A percentile compares a stretch with the other conserved stretches of the same genome.
These are phyloP conservation scores for Thelonectria olida DNA, from an alignment of 2,329 filamentous ascomycete species.

Conservation along the genomic window DNA sequence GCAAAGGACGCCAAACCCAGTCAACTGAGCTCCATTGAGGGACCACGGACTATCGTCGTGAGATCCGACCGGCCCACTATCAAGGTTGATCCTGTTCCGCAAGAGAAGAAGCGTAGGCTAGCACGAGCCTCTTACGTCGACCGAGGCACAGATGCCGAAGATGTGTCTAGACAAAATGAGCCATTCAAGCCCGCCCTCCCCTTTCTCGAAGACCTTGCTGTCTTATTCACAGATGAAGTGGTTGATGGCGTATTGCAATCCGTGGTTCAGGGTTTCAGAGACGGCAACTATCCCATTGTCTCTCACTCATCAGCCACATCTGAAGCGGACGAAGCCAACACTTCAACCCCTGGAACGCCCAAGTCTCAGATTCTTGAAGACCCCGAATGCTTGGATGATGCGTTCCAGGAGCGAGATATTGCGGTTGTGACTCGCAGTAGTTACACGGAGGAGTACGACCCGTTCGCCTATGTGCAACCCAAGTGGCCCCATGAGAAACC, in stretches of 20 bases:
- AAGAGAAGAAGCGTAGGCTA: constrained; percentile 39
- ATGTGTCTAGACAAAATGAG: constrained; percentile 31
- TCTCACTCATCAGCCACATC: constrained; percentile 34
- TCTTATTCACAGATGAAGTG: constrained; percentile 60
- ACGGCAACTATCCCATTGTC: constrained; percentile 39
- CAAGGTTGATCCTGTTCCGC: constrained; percentile 42
- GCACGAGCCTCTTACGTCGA: constrained; percentile 48
- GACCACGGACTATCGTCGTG: constrained; percentile 44
- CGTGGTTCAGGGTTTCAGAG: constrained; percentile 56
- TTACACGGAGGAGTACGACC: constrained; percentile 55
- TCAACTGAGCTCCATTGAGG: constrained; percentile 39
- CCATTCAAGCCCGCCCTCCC: constrained; percentile 58
- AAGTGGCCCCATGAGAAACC: constrained; percentile 36
- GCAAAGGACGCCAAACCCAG: constrained; percentile 31
- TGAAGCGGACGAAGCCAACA: constrained; percentile 29
- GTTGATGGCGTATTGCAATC: constrained; percentile 55
- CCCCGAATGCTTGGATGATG: constrained; percentile 16
- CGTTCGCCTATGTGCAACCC: constrained; percentile 51
- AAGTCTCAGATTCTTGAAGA: constrained; percentile 27
- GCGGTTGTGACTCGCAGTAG: constrained; percentile 22
- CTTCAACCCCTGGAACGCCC: constrained; percentile 40
- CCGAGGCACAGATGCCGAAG: constrained; percentile 50
- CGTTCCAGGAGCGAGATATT: constrained; percentile 24
- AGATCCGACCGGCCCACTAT: constrained; percentile 40
- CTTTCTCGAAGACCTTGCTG: constrained; percentile 64